A percentile compares a stretch with the other conserved stretches of the same genome.
phyloP scores from a whole-genome alignment of 169 alveolate species.

The Plasmodium fragile region DNA sequence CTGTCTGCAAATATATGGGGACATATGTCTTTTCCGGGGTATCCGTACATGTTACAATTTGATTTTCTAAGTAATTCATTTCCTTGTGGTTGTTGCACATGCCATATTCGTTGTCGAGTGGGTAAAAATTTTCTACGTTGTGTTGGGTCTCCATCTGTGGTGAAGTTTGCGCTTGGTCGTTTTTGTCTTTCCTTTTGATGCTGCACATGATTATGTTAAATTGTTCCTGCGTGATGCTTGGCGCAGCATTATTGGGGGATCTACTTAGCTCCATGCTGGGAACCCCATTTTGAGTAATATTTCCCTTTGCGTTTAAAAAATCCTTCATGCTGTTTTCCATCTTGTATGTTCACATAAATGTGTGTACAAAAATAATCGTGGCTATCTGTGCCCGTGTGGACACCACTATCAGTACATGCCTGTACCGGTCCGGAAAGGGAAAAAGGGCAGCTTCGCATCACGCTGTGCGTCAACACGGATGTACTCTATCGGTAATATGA shows the following conservation, averaged over 20 bases:
- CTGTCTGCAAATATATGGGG: neutral
- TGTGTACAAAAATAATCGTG: neutral
- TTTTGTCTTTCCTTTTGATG: neutral
- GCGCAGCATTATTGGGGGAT: slow-evolving; percentile 7
- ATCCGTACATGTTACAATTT: neutral
- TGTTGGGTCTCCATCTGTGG: neutral
- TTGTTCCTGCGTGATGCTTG: neutral
- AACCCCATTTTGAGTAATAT: neutral
- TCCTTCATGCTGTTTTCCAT: neutral
- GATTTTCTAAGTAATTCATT: neutral
- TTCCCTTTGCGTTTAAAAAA: neutral
- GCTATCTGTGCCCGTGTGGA: neutral
- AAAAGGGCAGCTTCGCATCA: neutral
- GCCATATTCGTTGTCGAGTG: neutral
- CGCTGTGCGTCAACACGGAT: neutral
- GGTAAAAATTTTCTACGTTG: neutral
- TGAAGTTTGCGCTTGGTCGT: neutral
- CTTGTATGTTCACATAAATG: neutral
- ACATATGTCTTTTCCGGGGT: neutral
- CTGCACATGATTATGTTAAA: neutral
- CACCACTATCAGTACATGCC: neutral
- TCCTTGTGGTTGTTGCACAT: neutral
- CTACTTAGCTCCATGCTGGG: neutral
- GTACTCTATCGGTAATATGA: neutral
- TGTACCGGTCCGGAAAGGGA: neutral